phyloP scores from a whole-genome alignment of 2,329 filamentous ascomycete species.

The Beauveria varroae region DNA sequence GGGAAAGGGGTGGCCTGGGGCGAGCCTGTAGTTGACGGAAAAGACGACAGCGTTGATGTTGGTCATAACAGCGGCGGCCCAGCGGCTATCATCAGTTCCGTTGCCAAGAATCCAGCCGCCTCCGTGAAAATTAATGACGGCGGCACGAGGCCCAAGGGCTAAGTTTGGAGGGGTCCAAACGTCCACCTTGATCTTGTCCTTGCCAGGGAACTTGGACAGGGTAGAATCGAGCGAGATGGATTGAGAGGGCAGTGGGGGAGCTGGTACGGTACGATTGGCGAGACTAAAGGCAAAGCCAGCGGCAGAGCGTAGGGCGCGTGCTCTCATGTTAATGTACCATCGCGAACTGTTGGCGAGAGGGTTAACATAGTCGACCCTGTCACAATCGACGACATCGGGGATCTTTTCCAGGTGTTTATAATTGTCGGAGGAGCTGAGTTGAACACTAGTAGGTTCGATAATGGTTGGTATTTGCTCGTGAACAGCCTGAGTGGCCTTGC shows the following conservation, averaged over 20 bases:
- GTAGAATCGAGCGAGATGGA: conserved; percentile 37
- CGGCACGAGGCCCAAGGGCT: conserved; percentile 34
- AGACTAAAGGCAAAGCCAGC: conserved; percentile 36
- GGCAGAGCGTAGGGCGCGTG: conserved; percentile 36
- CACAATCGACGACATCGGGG: conserved; percentile 23
- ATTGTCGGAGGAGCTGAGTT: conserved; percentile 5
- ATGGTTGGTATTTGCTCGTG: conserved; percentile 9
- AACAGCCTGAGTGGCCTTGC: neutral
- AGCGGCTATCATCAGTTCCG: conserved; percentile 56
- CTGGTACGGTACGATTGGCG: conserved; percentile 33
- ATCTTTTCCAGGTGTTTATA: conserved; percentile 20
- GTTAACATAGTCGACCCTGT: conserved; percentile 34
- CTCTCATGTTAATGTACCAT: conserved; percentile 35
- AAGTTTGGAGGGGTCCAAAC: conserved; percentile 34
- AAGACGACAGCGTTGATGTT: conserved; percentile 51
- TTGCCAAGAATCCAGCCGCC: conserved; percentile 59
- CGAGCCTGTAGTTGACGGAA: conserved; percentile 60
- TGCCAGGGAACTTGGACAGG: conserved; percentile 27
- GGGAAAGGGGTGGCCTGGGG: conserved; percentile 57
- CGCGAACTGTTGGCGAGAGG: conserved; percentile 35
- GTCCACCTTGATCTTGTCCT: conserved; percentile 38
- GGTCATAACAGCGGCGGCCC: conserved; percentile 45
- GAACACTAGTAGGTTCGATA: neutral
- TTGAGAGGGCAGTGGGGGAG: conserved; percentile 29
- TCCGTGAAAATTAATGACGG: conserved; percentile 60